Percentiles rank a stretch among this genome's conserved stretches.
phyloP scores from a whole-genome alignment of 2,329 filamentous ascomycete species.

The Fusarium palustre region DNA sequence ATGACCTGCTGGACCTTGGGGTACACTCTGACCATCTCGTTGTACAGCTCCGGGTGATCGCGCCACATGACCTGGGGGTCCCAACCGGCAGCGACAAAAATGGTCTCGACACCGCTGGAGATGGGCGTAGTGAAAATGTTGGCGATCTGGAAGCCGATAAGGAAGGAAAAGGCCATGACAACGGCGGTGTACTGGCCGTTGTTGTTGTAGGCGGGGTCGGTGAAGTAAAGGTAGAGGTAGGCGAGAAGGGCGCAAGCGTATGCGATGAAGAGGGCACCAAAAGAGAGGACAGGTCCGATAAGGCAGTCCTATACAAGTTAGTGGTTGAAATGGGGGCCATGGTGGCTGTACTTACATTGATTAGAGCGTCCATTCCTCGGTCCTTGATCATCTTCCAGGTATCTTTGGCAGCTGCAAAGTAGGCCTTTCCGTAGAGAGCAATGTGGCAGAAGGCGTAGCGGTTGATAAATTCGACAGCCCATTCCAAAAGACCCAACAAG shows the following conservation, averaged over 20 bases:
- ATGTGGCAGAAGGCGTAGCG: conserved; percentile 94
- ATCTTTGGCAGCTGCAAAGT: conserved; percentile 86
- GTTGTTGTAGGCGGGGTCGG: conserved; percentile 80
- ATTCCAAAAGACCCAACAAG: conserved; percentile 81
- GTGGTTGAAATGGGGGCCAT: background rate
- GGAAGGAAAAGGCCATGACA: conserved; percentile 85
- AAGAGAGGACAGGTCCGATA: conserved; percentile 77
- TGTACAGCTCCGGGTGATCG: conserved; percentile 85
- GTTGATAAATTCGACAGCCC: conserved; percentile 90
- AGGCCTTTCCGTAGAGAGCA: conserved; percentile 89
- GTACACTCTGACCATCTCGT: conserved; percentile 82
- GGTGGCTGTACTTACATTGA: conserved; percentile 66
- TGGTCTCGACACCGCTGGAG: conserved; percentile 88
- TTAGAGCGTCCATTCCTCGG: conserved; percentile 87
- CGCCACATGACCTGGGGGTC: conserved; percentile 79
- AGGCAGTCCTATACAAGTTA: conserved; percentile 73
- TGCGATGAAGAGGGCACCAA: conserved; percentile 84
- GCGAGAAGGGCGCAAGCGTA: conserved; percentile 84
- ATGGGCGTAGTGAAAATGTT: conserved; percentile 91
- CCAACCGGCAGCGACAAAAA: conserved; percentile 83
- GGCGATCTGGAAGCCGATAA: conserved; percentile 90
- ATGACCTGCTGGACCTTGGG: conserved; percentile 85
- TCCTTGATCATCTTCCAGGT: conserved; percentile 94
- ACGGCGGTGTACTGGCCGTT: conserved; percentile 77
- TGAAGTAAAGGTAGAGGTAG: conserved; percentile 89